Conservation (phyloP, 2,329 filamentous ascomycete species). For the Elsinoe australis region DNA sequence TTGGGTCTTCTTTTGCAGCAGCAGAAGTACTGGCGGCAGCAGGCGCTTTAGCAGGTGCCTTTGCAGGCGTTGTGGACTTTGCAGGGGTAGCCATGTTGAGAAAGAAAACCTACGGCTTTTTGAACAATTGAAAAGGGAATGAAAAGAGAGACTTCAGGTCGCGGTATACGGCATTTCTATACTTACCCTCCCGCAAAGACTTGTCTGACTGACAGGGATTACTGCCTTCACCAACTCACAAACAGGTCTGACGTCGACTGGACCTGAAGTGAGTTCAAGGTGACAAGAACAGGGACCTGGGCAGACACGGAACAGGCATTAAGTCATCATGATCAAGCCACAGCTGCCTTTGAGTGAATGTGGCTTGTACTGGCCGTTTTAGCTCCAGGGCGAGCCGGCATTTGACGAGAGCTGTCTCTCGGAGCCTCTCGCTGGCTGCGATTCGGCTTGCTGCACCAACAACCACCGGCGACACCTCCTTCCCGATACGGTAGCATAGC, state of each 20-base stretch:
- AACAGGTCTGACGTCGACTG: constrained; percentile 12
- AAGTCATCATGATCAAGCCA: constrained; percentile 6
- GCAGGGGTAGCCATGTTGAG: constrained; percentile 1
- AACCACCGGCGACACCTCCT: no score
- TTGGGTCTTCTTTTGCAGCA: constrained; percentile 23
- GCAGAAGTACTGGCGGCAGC: constrained; percentile 18
- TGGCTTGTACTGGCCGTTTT: background rate
- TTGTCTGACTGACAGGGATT: constrained; percentile 5
- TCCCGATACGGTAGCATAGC: no score
- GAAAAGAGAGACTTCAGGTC: background rate
- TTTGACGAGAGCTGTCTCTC: no score
- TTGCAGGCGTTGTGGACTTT: constrained; percentile 19
- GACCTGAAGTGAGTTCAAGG: no score
- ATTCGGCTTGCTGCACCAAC: no score
- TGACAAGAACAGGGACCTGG: background rate
- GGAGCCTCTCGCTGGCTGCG: no score
- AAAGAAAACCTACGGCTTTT: background rate
- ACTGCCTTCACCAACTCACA: background rate
- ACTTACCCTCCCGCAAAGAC: background rate
- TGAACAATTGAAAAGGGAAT: background rate
- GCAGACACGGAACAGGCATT: background rate
- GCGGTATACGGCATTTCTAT: background rate
- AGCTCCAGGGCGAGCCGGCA: no score
- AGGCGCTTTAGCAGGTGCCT: constrained; percentile 16
- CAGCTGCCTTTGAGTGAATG: no score